Evolutionary conservation across 1,284 basidiomycete genomes (phyloP), one percentile per base, ranked within the genome.

Genomic region (Leccinum variabile): DNA sequence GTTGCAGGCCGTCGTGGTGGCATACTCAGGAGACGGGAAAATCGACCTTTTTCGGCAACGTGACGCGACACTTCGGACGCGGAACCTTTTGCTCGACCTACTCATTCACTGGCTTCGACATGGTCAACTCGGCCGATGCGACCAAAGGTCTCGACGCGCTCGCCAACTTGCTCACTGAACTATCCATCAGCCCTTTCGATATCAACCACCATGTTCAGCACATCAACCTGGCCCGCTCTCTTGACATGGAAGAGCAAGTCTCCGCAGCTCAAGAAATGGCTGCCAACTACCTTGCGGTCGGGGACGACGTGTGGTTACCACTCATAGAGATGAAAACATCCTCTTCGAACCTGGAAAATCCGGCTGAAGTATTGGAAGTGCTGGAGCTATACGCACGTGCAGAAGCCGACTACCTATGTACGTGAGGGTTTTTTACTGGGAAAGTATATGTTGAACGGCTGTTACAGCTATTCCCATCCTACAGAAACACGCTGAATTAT

Each of bases 321-420:
- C 76, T 89, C 39, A 79, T 92, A 41, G 77, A 84, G 14, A 74
- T 78, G n/a, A 89, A 85, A 69, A 74, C 81, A 58, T 70, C 75
- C n/a, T 67, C 76, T 2, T 75, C 79, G 4, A 77, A 88, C 66
- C 60, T 87, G 33, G 78, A 82, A 37, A 80, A 81, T 4, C 70
- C 75, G 16, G 81, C 85, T 55, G 83, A 81, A 13, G 77, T 87
- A 25, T 70, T 82, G 50, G 84, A 87, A 54, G 73, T 92, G 11
- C 74, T 92, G 61, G 81, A 82, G n/a, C 67, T 87, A 54, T 94
- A 89, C 71, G 76, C 80, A 52, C 82, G 81, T 54, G 92, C 93
- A 16, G 91, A 93, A 72, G 77, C 75, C 16, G 93, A 95, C 69
- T 95, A 95, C 72, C 71, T 94, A 33, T 94, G 93, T 95, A 74